Evolutionary conservation across 352 stramenopile genomes (phyloP), one percentile per base, ranked within the genome.

Genomic region (Phytopythium delawarense): DNA sequence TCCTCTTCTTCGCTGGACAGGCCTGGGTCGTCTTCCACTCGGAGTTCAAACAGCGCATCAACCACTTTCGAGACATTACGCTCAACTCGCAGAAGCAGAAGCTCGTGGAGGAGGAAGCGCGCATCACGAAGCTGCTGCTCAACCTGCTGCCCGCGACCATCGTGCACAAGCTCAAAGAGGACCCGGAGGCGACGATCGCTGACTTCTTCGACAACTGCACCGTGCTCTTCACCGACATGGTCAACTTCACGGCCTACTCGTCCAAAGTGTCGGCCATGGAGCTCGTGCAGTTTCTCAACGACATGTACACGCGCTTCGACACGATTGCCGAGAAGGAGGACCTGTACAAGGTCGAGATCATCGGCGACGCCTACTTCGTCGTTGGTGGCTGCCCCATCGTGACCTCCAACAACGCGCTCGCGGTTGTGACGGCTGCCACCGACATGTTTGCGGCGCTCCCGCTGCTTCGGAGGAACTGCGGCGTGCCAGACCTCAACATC

Each of bases 341-440:
- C 42, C 74, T 96, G 3, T 92, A 96, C 75, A 97, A 96, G 64
- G 84, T 96, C 9, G 87, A 97, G 66, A 96, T 94, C 59, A 92
- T 97, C 23, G 89, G 84, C 21, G 81, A 95, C 63, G 87, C 88
- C 12, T 97, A 96, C 66, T 88, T 90, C 55, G 87, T 97, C 23
- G 89, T 83, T 40, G 82, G 78, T 30, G 79, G 72, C 25, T 94
- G 73, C 63, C 84, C 74, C 50, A 89, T 81, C 32, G 84, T 79
- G 42, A 86, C 67, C 57, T 63, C 60, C 15, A 83, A 76, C 67
- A 92, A 83, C 70, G 92, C 81, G 2, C 59, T 91, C 16, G 74
- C 81, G 2, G 84, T 91, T 1, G 86, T 92, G 58, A 84, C 82
- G 39, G 81, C 86, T 7, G 89, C 87, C 32, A 85, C 75, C 45